Percentiles rank a stretch among this genome's conserved stretches.
Conservation (phyloP, 768 basidiomycete genomes). For the Mycena indigotica region DNA sequence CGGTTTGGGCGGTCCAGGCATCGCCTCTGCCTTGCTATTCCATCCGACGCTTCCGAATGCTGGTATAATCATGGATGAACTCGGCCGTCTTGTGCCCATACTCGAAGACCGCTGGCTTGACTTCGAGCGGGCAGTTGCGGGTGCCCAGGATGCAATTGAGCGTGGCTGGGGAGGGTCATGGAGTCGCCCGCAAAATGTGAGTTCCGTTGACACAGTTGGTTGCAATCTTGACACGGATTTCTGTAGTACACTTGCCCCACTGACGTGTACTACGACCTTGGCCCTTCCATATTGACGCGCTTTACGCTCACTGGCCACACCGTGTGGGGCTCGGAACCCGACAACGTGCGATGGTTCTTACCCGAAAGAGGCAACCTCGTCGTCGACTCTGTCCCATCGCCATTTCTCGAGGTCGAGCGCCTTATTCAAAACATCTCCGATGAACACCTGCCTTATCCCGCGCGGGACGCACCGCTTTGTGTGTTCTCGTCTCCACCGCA, state of each 20-base stretch:
- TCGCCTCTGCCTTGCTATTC: slow-evolving; percentile 5
- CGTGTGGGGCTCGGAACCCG: neutral
- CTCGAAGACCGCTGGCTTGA: slow-evolving; percentile 13
- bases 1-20: slow-evolving; percentile 1
- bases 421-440: neutral
- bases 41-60: slow-evolving; percentile 3
- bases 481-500: neutral
- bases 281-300: neutral
- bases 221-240: neutral
- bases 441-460: slow-evolving; percentile 4
- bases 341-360: slow-evolving; percentile 7
- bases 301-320: slow-evolving; percentile 5
- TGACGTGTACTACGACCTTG: slow-evolving; percentile 11
- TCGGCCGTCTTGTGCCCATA: neutral
- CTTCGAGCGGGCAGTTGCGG: slow-evolving; percentile 10
- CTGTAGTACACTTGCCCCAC: slow-evolving; percentile 7
- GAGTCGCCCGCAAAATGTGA: slow-evolving; percentile 18
- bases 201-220: neutral
- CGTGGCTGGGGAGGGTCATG: neutral
- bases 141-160: neutral
- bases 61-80: neutral
- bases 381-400: slow-evolving; percentile 1
- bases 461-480: neutral
- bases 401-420: slow-evolving; percentile 6
- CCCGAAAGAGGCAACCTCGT: neutral